A percentile compares a stretch with the other conserved stretches of the same genome.
phyloP scores from a whole-genome alignment of 106 monocot species.

The Allium sativum region DNA sequence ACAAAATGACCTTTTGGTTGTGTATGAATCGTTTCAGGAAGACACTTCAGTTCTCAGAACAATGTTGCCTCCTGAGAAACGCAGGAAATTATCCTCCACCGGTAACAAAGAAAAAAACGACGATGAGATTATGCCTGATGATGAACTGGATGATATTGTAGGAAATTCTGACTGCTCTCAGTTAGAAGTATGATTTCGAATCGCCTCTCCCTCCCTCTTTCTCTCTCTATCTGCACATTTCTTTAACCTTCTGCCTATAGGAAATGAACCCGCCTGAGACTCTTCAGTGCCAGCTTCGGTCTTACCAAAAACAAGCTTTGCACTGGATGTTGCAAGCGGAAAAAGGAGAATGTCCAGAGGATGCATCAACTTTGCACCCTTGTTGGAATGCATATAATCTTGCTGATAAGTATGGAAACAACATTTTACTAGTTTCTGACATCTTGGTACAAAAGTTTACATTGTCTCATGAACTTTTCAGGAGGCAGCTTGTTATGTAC shows the following conservation, averaged over 20 bases:
- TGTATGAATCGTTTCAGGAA: constrained; percentile 24
- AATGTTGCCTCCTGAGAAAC: constrained; percentile 28
- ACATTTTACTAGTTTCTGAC: background rate
- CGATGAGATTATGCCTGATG: constrained; percentile 31
- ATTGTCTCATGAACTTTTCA: constrained; percentile 12
- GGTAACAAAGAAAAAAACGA: constrained; percentile 33
- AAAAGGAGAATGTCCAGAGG: constrained; percentile 55
- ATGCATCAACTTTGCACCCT: constrained; percentile 73
- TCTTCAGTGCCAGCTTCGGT: constrained; percentile 60
- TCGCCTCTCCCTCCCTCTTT: background rate
- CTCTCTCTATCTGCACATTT: background rate
- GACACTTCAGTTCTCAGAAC: constrained; percentile 14
- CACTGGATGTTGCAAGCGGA: constrained; percentile 86
- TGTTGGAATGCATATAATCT: constrained; percentile 90
- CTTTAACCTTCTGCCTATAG: constrained; percentile 15
- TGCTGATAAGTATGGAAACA: constrained; percentile 53
- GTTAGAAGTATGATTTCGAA: constrained; percentile 38
- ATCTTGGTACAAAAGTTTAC: background rate
- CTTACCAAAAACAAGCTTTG: constrained; percentile 94
- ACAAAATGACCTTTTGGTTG: too few relatives aligned
- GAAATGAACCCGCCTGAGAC: constrained; percentile 65
- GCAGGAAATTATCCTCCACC: constrained; percentile 33
- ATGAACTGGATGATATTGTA: constrained; percentile 66
- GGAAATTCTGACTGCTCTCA: constrained; percentile 47
- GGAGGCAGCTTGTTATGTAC: constrained; percentile 67